A percentile compares a stretch with the other conserved stretches of the same genome.
These are phyloP conservation scores for Fonsecaea erecta DNA, from an alignment of 2,329 filamentous ascomycete genomes.

Conservation along the genomic window DNA sequence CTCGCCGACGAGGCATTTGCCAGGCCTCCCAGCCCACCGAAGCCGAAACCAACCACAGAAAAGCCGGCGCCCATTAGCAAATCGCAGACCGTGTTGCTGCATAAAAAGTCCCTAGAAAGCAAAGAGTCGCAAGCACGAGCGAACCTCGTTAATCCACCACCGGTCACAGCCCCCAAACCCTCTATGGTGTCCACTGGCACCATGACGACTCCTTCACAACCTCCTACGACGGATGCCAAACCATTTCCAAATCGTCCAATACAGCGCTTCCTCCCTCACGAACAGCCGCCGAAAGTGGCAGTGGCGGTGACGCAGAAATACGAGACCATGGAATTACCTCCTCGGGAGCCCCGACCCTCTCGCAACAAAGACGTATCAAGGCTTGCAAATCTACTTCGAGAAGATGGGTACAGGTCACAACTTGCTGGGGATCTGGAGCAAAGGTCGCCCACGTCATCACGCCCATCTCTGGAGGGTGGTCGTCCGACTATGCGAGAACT, in stretches of 20 bases:
- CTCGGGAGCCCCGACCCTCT: constrained; percentile 13
- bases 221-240: constrained; percentile 43
- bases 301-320: constrained; percentile 41
- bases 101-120: constrained; percentile 31
- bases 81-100: constrained; percentile 32
- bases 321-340: constrained; percentile 12
- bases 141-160: constrained; percentile 14
- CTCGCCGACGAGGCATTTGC: constrained; percentile 85
- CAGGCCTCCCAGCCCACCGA: constrained; percentile 45
- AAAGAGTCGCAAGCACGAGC: constrained; percentile 23
- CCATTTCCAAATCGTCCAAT: constrained; percentile 49
- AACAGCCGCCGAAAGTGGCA: constrained; percentile 46
- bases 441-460: constrained; percentile 61
- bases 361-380: constrained; percentile 44
- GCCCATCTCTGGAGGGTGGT: constrained; percentile 73
- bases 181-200: constrained; percentile 73
- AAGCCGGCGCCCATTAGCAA: constrained; percentile 39
- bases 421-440: constrained; percentile 39
- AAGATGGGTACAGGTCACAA: constrained; percentile 35
- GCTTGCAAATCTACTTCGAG: constrained; percentile 41
- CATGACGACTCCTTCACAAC: constrained; percentile 68
- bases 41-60: constrained; percentile 39
- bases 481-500: constrained; percentile 68
- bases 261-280: constrained; percentile 57
- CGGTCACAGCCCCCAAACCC: constrained; percentile 54